Percentiles rank a stretch among this genome's conserved stretches.
These are phyloP conservation scores for Talaromyces proteolyticus DNA, from an alignment of 495 filamentous ascomycete species.

Conservation along the genomic window DNA sequence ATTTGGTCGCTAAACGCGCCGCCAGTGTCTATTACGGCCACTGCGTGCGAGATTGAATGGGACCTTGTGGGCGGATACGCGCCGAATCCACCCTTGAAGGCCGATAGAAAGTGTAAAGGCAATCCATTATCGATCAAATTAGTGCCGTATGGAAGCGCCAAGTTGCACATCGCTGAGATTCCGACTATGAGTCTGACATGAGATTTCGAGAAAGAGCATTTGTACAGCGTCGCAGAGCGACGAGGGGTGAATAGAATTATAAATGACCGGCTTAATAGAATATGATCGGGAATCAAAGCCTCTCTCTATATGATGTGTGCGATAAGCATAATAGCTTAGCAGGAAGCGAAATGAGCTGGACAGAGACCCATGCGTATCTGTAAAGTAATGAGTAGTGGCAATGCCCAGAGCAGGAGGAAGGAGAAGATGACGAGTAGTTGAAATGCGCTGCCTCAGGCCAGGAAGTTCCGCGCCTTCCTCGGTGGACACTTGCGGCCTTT, in stretches of 20 bases:
- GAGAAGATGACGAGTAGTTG: no score
- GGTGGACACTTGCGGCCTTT: background rate
- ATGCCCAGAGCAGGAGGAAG: no score
- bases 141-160: constrained; percentile 51
- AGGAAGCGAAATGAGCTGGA: no score
- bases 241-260: background rate
- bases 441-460: no score
- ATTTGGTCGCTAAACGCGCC: constrained; percentile 43
- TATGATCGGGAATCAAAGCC: no score
- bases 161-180: constrained; percentile 55
- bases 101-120: constrained; percentile 28
- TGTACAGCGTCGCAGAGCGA: background rate
- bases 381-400: no score
- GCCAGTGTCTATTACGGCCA: constrained; percentile 41
- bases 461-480: no score
- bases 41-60: constrained; percentile 52
- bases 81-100: constrained; percentile 32
- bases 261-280: no score
- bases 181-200: constrained; percentile 19
- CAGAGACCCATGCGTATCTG: background rate
- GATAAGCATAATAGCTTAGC: no score
- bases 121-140: constrained; percentile 35
- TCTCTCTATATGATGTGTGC: no score
- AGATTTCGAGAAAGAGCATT: background rate
- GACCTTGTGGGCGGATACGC: constrained; percentile 36